These are phyloP conservation scores for Selenicereus undatus DNA, from an alignment of 148 eudicot species.

Conservation along the genomic window DNA sequence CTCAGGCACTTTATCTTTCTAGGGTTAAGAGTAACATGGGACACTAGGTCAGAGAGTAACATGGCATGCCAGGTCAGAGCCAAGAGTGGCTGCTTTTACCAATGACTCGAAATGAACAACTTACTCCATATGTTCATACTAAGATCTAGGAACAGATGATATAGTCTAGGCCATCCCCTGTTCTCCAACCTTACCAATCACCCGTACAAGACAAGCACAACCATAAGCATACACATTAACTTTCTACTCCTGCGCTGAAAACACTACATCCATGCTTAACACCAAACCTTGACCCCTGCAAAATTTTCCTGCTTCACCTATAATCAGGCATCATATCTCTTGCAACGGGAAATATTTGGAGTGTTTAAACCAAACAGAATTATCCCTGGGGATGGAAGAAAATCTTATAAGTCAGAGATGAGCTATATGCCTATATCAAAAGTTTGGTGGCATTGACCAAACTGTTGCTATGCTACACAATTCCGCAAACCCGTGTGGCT, in stretches of 20 bases:
- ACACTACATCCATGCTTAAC: not conserved
- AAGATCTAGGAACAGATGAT: not conserved
- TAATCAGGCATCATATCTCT: not conserved
- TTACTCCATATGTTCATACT: not conserved
- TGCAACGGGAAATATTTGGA: too few relatives aligned
- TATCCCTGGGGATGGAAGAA: too few relatives aligned
- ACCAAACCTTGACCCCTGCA: not conserved
- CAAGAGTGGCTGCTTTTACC: not conserved
- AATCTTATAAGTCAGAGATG: too few relatives aligned
- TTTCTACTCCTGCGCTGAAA: not conserved
- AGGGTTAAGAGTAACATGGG: not conserved
- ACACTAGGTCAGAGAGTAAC: not conserved
- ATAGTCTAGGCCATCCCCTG: not conserved
- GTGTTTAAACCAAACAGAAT: too few relatives aligned
- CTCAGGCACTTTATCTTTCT: not conserved
- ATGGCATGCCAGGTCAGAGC: not conserved
- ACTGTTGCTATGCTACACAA: too few relatives aligned
- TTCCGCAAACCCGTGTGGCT: too few relatives aligned
- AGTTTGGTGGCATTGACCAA: too few relatives aligned
- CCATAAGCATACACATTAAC: not conserved
- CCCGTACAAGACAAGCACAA: not conserved
- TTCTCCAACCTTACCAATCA: not conserved
- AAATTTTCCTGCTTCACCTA: not conserved
- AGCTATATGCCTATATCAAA: too few relatives aligned
- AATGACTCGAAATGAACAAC: not conserved